Base-by-base conservation (phyloP, 2,329 filamentous ascomycete species). In the Monilinia laxa region DNA sequence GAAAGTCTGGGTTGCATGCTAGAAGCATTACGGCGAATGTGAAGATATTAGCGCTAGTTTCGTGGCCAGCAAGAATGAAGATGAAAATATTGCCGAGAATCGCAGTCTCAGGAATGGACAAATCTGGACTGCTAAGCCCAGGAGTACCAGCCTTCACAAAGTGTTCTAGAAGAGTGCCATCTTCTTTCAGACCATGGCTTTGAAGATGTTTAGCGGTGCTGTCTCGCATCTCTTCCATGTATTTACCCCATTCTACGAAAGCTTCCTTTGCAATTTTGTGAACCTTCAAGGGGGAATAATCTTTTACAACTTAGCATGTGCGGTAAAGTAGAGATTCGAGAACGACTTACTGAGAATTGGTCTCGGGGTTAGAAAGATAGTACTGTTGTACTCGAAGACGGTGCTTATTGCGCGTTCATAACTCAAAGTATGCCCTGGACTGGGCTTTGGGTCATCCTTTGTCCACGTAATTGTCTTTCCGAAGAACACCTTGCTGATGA, bases 191-290 rank as follows among this genome's bases (percentile, higher is more conserved):
- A 11, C n/a, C 16, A n/a, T 40, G 55, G 3, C 4, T 20, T 11
- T 25, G 31, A 42, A 57, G 55, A 57, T 40, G 35, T 40, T 57
- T 9, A 57, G 35, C 35, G 6, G 55, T 57, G 20, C 55, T 42
- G 23, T 57, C 55, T 5, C 55, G 35, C 54, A 57, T 57, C 31
- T 57, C 54, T 57, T 57, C 54, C 54, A 57, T 57, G 23, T 57
- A 57, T 57, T 57, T 42, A 0, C 35, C 55, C 55, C 55, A 42
- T 57, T 57, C 55, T 3, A 57, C 35, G 55, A 57, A 57, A 9
- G 55, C 55, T 23, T 57, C 55, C 14, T 38, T 57, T 5, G 55
- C 55, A 14, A 23, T 18, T 57, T 57, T 57, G 35, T 57, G 55
- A n/a, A n/a, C 4, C 11, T 57, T 57, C 55, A 57, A 10, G 11